Evolutionary conservation across 1,139 yeast genomes (phyloP), one percentile per base, ranked within the genome.

Genomic region (Kodamaea fungicola): DNA sequence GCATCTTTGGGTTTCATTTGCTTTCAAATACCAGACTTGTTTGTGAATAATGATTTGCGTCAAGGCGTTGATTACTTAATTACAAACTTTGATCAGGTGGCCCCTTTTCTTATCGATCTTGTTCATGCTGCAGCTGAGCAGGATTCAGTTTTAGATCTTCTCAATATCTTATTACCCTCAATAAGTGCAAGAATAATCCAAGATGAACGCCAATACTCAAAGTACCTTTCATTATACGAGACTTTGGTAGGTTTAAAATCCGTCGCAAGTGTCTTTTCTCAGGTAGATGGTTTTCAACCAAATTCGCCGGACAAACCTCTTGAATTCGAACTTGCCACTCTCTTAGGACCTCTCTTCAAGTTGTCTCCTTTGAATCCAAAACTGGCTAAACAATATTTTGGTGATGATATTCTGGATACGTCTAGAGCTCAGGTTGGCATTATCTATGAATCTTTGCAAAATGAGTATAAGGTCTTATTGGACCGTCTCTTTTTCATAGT

Each of bases 331-430:
- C 63, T 64, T 22, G 66, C 68, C 26, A 79, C 96, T 0, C 57
- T 87, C 8, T 62, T 90, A 40, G 97, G 97, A 2, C 86, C 95
- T 2, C 67, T 88, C 29, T 72, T 88, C 42, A 69, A 82, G 40
- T 61, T 88, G 13, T 86, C 96, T 0, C 96, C 96, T 0, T 62
- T 89, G 35, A 70, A 77, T 8, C 61, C 57, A 16, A 43, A 50
- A 28, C 71, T 73, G 4, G 63, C 73, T 4, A 66, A 65, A 7
- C 72, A 80, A 2, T 59, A 66, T 32, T 70, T 71, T 40, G 72
- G 76, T 33, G 74, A 72, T 26, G 54, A 61, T 25, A 72, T 67
- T 6, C 67, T 62, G 7, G 51, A 60, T 23, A 41, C 52, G 10
- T 51, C 77, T 7, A 68, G 66, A 27, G 45, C 62, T 12, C 78